phyloP scores from a whole-genome alignment of 2,329 filamentous ascomycete genomes.

The Cryphonectria parasitica region DNA sequence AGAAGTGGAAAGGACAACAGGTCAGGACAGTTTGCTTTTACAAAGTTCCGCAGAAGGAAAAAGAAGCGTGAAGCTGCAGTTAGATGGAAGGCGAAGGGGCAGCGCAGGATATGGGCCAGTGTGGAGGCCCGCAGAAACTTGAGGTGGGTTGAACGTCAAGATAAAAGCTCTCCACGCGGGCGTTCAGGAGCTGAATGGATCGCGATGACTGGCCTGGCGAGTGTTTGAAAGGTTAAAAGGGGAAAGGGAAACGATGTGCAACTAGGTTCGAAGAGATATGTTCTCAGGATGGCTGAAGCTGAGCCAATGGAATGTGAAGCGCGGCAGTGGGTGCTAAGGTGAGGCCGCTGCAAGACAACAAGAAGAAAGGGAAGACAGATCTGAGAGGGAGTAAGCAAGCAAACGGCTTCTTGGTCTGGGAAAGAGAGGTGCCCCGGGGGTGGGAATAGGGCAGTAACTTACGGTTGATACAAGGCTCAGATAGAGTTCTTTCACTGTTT shows the following conservation, averaged over 20 bases:
- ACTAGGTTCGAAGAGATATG: not conserved
- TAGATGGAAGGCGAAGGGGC: not conserved
- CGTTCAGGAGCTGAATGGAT: not conserved
- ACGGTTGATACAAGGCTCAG: not conserved
- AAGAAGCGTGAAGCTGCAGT: not conserved
- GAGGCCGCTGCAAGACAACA: not conserved
- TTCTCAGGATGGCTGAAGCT: not conserved
- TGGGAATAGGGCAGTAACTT: not conserved
- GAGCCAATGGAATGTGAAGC: not conserved
- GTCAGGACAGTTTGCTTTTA: not conserved
- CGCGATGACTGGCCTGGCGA: not conserved
- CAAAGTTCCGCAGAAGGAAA: not conserved
- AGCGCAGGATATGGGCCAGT: not conserved
- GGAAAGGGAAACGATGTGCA: no score
- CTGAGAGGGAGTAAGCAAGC: not conserved
- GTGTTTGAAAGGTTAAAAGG: not conserved
- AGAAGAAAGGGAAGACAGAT: not conserved
- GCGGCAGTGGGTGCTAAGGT: not conserved
- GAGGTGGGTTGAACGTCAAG: not conserved
- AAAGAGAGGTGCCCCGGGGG: not conserved
- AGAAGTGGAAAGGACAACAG: not conserved
- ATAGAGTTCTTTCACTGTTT: not conserved
- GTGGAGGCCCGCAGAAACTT: not conserved
- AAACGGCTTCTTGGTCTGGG: not conserved
- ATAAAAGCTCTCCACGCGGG: not conserved